Conservation (phyloP, 306 rosid species). For the Benincasa hispida region DNA sequence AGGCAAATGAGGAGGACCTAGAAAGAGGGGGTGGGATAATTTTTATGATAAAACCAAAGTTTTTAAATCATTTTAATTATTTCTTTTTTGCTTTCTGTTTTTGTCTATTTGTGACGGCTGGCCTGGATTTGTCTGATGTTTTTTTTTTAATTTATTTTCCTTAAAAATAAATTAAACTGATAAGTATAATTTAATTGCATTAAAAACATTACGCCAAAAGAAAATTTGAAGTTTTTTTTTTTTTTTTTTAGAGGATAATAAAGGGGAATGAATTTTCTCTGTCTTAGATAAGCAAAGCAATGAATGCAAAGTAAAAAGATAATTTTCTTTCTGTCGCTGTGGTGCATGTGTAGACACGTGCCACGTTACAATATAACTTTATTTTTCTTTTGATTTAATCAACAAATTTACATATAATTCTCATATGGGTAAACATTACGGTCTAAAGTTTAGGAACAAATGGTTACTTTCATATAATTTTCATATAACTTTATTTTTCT, state of each 20-base stretch:
- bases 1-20: neutral
- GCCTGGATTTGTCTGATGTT: neutral
- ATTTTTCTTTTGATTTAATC: neutral
- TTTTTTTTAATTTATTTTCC: neutral
- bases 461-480: no score
- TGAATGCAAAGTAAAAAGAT: neutral
- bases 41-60: neutral
- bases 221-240: no score
- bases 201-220: neutral
- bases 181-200: neutral
- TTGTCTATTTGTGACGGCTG: neutral
- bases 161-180: neutral
- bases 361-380: neutral
- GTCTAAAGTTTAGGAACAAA: no score
- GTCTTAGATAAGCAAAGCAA: neutral
- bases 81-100: neutral
- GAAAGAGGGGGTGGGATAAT: neutral
- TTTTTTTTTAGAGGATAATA: no score
- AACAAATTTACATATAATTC: no score
- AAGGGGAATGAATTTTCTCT: neutral
- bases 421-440: no score
- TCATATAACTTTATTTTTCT: no score
- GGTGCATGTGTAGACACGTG: neutral
- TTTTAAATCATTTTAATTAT: neutral
- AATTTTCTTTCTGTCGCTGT: neutral